A percentile compares a stretch with the other conserved stretches of the same genome.
Evolutionary conservation across 805 yeast species (phyloP).

Genomic region (Ogataea saltuana): DNA sequence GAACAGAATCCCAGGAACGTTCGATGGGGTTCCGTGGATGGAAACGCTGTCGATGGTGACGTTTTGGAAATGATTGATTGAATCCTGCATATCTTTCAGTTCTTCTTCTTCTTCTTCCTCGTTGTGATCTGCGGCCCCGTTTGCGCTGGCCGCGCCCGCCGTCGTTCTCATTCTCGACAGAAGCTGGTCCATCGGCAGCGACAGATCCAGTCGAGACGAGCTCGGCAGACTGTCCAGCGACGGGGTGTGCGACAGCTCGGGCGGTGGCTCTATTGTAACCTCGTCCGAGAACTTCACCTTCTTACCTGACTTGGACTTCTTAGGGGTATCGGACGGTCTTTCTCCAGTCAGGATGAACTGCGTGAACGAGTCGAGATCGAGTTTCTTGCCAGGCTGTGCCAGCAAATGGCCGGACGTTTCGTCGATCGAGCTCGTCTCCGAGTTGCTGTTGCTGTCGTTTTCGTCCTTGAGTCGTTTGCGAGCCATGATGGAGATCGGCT

Average conservation of each 20-base stretch:
- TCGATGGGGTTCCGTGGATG: constrained; percentile 66
- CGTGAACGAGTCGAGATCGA: constrained; percentile 85
- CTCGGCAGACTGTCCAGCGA: constrained; percentile 16
- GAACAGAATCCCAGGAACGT: constrained; percentile 39
- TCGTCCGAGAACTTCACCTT: constrained; percentile 75
- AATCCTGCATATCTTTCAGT: constrained; percentile 71
- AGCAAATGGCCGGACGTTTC: constrained; percentile 3
- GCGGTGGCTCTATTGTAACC: constrained; percentile 41
- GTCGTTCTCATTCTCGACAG: constrained; percentile 45
- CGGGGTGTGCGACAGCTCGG: constrained; percentile 11
- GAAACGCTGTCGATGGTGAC: constrained; percentile 79
- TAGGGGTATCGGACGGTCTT: constrained; percentile 49
- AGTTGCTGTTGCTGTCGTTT: constrained; percentile 34
- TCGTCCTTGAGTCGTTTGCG: constrained; percentile 53
- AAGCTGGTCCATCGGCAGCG: constrained; percentile 78
- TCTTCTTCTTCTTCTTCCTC: constrained; percentile 72
- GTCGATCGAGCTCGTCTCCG: constrained; percentile 20
- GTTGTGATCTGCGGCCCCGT: too few relatives aligned
- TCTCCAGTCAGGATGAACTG: constrained; percentile 81
- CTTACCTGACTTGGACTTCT: constrained; percentile 48
- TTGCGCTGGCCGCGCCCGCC: too few relatives aligned
- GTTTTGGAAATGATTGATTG: constrained; percentile 71
- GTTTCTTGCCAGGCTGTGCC: constrained; percentile 36
- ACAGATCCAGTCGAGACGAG: constrained; percentile 46
- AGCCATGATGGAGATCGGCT: constrained; percentile 76